Evolutionary conservation across 192 early-diverging fungal species (phyloP).

Genomic region (Phlyctochytrium planicorne): DNA sequence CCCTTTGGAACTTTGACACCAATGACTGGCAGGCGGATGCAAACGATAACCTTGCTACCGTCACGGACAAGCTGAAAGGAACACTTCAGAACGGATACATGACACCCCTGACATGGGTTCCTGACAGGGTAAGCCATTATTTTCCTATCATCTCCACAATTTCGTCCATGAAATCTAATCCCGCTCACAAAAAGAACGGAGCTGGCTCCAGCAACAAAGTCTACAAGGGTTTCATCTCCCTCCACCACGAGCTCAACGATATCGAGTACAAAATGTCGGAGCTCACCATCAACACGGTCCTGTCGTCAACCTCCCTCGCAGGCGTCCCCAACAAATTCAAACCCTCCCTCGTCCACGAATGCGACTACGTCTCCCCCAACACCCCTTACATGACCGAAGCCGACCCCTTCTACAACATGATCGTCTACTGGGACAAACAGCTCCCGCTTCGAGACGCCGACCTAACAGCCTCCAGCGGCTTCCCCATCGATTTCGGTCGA

Average conservation of each 20-base stretch:
- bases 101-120: neutral
- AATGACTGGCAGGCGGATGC: conserved; percentile 13
- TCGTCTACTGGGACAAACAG: conserved; percentile 15
- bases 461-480: neutral
- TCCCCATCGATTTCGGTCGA: neutral
- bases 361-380: conserved; percentile 14
- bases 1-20: conserved; percentile 47
- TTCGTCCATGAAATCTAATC: neutral
- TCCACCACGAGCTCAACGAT: conserved; percentile 26
- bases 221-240: conserved; percentile 27
- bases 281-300: neutral
- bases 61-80: neutral
- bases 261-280: conserved; percentile 6
- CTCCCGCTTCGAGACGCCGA: conserved; percentile 13
- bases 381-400: conserved; percentile 2
- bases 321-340: conserved; percentile 7
- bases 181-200: neutral
- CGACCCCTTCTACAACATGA: conserved; percentile 24
- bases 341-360: conserved; percentile 13
- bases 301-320: neutral
- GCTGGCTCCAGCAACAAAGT: neutral
- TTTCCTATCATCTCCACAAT: neutral
- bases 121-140: neutral
- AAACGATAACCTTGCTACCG: neutral
- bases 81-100: neutral